A percentile compares a stretch with the other conserved stretches of the same genome.
These are phyloP conservation scores for Metschnikowia santaceciliae DNA, from an alignment of 805 yeast species.

Conservation along the genomic window DNA sequence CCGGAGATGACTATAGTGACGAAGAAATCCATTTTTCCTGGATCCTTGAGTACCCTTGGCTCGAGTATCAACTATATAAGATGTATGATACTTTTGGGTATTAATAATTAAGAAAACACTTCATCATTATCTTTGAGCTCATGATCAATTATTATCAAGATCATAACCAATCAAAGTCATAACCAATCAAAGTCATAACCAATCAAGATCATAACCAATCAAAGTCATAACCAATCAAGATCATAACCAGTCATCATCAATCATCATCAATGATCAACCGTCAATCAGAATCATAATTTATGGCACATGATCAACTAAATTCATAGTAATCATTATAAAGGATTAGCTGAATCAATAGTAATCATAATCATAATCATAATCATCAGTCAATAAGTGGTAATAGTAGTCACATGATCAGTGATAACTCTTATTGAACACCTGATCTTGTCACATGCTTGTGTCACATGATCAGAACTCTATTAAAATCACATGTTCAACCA, in stretches of 20 bases:
- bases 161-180: not conserved
- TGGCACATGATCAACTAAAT: no score
- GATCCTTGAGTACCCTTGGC: constrained; percentile 13
- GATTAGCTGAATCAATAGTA: not conserved
- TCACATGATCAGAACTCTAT: not conserved
- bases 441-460: no score
- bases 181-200: not conserved
- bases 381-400: not conserved
- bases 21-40: constrained; percentile 7
- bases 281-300: not conserved
- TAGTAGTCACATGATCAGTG: not conserved
- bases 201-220: not conserved
- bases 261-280: not conserved
- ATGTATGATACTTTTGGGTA: constrained; percentile 12
- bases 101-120: not conserved
- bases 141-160: no score
- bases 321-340: no score
- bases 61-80: constrained; percentile 15
- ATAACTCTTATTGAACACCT: no score
- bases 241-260: not conserved
- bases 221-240: not conserved
- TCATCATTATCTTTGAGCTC: not conserved
- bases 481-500: not conserved
- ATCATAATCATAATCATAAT: no score
- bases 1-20: not conserved